Evolutionary conservation across 2,329 filamentous ascomycete species (phyloP), one percentile per base, ranked within the genome.

Genomic region (Drechslerella coelobrocha): DNA sequence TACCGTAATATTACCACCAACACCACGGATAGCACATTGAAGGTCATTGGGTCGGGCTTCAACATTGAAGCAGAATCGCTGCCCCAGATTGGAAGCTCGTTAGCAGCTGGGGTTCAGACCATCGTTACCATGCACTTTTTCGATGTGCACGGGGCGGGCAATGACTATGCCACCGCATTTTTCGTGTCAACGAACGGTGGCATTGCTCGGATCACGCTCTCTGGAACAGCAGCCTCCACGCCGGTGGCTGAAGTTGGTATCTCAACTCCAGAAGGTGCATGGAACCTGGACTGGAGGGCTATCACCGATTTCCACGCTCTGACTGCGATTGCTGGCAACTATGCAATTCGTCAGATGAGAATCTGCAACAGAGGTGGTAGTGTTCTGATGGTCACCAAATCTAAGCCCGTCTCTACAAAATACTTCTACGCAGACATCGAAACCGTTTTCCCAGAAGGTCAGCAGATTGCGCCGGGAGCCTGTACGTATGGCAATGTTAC

Each of bases 361-460:
- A 74, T 80, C 27, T 80, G 78, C 73, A 81, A 81, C 55, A 72
- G 73, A 17, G 79, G 79, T 29, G 79, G 79, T n/a, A 79, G 78
- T 2, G 74, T 76, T 7, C 63, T 81, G n/a, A 76, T 75, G 0
- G 78, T 81, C 56, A 79, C 78, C 39, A 80, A 80, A 61, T 78
- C 77, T 8, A 80, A 80, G 17, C 66, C 66, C 0, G 47, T 71
- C 12, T 71, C 66, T 14, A 71, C 66, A 3, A 29, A 45, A 2
- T 71, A 71, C 23, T 51, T 71, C 2, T 71, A 71, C n/a, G 66
- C 66, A 4, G 66, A 71, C 39, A 71, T 71, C 19, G 66, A 63
- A 23, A 71, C 66, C 0, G 66, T 63, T 2, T 71, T 71, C 53
- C 66, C 66, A 6, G 66, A 71, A 53, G 66, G 66, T 21, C 48